Evolutionary conservation across 371 early-diverging fungal species (phyloP), one percentile per base, ranked within the genome.

Genomic region (Syncephalastrum racemosum): DNA sequence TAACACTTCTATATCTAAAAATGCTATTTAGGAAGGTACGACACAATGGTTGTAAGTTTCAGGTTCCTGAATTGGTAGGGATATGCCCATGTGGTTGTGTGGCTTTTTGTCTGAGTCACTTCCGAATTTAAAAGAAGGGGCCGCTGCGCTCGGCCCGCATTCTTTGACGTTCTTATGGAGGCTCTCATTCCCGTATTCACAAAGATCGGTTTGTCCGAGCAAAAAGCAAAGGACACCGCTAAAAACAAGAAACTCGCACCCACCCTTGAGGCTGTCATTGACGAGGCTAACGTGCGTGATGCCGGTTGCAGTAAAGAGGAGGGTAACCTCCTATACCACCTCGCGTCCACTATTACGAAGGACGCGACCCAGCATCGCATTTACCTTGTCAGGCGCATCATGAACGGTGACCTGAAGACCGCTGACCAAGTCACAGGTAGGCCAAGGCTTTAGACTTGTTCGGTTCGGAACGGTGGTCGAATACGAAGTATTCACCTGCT

Each of bases 241-340:
- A 89, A 86, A 60, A 97, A 98, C 81, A 94, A 94, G 71, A 97
- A 96, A 71, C 73, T 97, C 8, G 88, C 92, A 6, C 88, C 92
- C 3, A 79, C 81, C 15, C 82, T 98, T 27, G 86, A 85, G 57
- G 68, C 57, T 24, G 74, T 79, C 22, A 86, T 88, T 49, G 64
- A 76, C 51, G 78, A 89, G 50, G 89, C 91, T 7, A 84, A 87
- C 15, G 80, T 82, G 54, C 75, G 75, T 27, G 71, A 83, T 22
- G 68, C 77, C 12, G 82, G 80, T n/a, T 80, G 82, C 46, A 78
- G 84, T 53, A 90, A 92, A 68, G 64, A 83, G 2, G 60, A 67
- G 10, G 96, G 96, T 50, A 84, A 88, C 47, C 75, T 94, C 19
- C 75, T 93, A 39, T 97, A 97, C 70, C 78, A 75, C 25, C 85